phyloP scores from a whole-genome alignment of 2,329 filamentous ascomycete species.

The Cladosporium sp. region DNA sequence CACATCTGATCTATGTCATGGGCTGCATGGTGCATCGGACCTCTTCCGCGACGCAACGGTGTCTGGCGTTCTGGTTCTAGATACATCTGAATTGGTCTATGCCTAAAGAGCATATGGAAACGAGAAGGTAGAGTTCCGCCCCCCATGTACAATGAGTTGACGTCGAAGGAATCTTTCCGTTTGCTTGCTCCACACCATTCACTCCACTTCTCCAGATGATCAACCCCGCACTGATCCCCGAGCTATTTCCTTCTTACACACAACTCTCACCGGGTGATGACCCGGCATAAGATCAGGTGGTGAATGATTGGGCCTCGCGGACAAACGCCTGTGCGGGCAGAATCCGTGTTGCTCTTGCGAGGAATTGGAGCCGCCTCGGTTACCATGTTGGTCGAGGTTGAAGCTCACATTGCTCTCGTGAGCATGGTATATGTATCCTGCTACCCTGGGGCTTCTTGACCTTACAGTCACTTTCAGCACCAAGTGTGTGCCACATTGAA shows the following conservation, averaged over 20 bases:
- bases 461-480: background rate
- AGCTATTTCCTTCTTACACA: background rate
- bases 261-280: background rate
- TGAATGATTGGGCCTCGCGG: slow-evolving; percentile 12
- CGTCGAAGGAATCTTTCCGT: slow-evolving; percentile 1
- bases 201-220: background rate
- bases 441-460: background rate
- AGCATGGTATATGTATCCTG: slow-evolving; percentile 1
- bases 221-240: slow-evolving; percentile 4
- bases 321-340: slow-evolving; percentile 10
- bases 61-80: background rate
- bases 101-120: background rate
- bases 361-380: slow-evolving; percentile 11
- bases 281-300: background rate
- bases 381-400: slow-evolving; percentile 1
- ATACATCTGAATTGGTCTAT: background rate
- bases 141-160: background rate
- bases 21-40: background rate
- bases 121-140: background rate
- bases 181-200: background rate
- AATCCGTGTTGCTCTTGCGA: background rate
- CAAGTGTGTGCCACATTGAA: background rate
- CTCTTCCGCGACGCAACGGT: background rate
- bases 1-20: background rate
- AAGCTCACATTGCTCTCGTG: background rate